Base-by-base conservation (phyloP, 2,329 filamentous ascomycete genomes). In the Dactylellina sp. region DNA sequence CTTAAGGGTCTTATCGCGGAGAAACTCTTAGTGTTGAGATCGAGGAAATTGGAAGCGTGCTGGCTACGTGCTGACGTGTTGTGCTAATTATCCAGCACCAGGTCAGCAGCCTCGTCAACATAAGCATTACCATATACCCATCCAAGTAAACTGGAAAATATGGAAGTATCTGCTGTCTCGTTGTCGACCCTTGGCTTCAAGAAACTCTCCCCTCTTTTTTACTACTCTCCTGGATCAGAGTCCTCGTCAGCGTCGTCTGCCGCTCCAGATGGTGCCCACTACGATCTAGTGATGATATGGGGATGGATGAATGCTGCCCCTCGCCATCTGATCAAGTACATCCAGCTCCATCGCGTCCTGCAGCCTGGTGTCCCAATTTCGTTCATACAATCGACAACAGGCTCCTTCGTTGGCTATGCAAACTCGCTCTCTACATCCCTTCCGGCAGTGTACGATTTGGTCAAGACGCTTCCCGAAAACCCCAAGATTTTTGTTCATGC, bases 271-370 rank as follows among this genome's bases (percentile, higher is more conserved):
- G 47, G 35, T 5, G 9, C 16, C 18, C 37, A 25, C 24, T 66
- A 74, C 49, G 70, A 74, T 18, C 55, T 74, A 18, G 55, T 74
- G 24, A 66, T 74, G 49, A 37, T 74, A 20, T 74, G 61, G 61
- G 70, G 70, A 4, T 74, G 70, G 70, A 61, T 74, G 70, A 62
- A 74, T 22, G 70, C 55, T 0, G 24, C 55, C 14, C 70, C 70
- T 20, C 61, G 70, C 32, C 70, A 74, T 66, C 42, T 74, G 7
- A 16, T 74, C 39, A 74, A 74, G 20, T 74, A 66, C 24, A 39
- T 74, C 11, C 61, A 74, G 24, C 57, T 74, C 18, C 70, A 74
- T 32, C 70, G 70, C 28, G 49, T 47, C 7, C 40, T 74, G 49
- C 70, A 74, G 18, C 70, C 70, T 4, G 61, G 46, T 11, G 55